Evolutionary conservation across 345 rosid genomes (phyloP), one percentile per base, ranked within the genome.

Genomic region (Camelina sativa): DNA sequence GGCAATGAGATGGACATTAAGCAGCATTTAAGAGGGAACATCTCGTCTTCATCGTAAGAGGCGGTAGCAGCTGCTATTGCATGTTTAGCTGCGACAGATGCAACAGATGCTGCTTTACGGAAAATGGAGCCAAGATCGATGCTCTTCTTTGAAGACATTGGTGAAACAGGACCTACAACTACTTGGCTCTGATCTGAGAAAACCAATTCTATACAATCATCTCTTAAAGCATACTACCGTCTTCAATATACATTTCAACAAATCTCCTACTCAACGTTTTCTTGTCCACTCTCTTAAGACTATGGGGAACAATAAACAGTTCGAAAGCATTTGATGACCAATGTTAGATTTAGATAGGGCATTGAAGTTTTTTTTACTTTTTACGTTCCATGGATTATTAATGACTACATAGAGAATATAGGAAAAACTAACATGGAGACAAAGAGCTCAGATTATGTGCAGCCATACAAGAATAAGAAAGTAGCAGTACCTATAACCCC

Each of bases 1-100:
- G 98, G 97, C 79, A 96, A 83, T 17, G 98, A 86, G 67, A 96
- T 84, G 19, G 99, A 89, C 98, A 96, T 96, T 58, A 96, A 84
- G 69, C 98, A 89, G 86, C 99, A 96, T 72, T 91, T 92, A 23
- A 92, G 89, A 76, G 98, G 98, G 48, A 96, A 62, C 91, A 91
- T 91, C 82, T 92, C 97, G 25, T 90, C 97, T 55, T 87, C 92
- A 57, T 82, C 81, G 65, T 80, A 80, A 3, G 85, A 53, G 10
- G 97, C 81, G n/a, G 96, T 82, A 38, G 97, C 93, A 53, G 90
- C 97, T 70, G 96, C 96, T 85, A 86, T 90, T 22, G 96, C 99
- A 72, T 92, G 89, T 79, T 91, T 96, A 78, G 98, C 98, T 52
- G 99, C 98, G 68, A 85, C 89, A 76, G 96, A 88, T 63, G 97